Conservation (phyloP, 768 basidiomycete species). For the Fibroporia radiculosa region DNA sequence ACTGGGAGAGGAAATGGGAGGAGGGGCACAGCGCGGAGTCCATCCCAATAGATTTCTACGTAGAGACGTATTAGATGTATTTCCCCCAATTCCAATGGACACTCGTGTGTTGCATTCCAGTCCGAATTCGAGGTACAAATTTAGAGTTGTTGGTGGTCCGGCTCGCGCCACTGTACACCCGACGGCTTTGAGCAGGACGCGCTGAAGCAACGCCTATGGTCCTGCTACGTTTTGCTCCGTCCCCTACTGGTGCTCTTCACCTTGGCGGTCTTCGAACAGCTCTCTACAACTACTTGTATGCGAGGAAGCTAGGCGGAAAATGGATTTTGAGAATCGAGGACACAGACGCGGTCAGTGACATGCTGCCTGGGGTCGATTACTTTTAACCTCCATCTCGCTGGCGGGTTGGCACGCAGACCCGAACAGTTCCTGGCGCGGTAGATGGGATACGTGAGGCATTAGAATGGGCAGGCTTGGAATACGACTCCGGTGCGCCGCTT, state of each 20-base stretch:
- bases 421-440: slow-evolving; percentile 77
- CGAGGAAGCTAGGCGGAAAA: slow-evolving; percentile 73
- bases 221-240: slow-evolving; percentile 89
- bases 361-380: no score
- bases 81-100: no score
- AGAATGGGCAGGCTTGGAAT: slow-evolving; percentile 86
- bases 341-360: slow-evolving; percentile 76
- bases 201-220: slow-evolving; percentile 37
- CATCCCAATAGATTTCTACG: no score
- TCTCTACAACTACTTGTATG: slow-evolving; percentile 84
- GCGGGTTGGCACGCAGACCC: slow-evolving; percentile 39
- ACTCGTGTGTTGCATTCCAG: no score
- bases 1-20: slow-evolving; percentile 50
- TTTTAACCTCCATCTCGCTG: not conserved
- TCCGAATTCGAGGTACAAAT: no score
- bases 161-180: no score
- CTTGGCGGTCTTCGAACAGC: slow-evolving; percentile 94
- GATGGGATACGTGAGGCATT: slow-evolving; percentile 71
- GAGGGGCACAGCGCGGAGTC: slow-evolving; percentile 16
- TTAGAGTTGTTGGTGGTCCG: no score
- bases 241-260: slow-evolving; percentile 91
- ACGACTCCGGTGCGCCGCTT: slow-evolving; percentile 82
- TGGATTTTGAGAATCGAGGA: slow-evolving; percentile 95
- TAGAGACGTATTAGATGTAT: no score
- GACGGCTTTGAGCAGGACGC: no score